A percentile compares a stretch with the other conserved stretches of the same genome.
Conservation (phyloP, 1,139 yeast genomes). For the Hyphopichia pseudoburtonii region DNA sequence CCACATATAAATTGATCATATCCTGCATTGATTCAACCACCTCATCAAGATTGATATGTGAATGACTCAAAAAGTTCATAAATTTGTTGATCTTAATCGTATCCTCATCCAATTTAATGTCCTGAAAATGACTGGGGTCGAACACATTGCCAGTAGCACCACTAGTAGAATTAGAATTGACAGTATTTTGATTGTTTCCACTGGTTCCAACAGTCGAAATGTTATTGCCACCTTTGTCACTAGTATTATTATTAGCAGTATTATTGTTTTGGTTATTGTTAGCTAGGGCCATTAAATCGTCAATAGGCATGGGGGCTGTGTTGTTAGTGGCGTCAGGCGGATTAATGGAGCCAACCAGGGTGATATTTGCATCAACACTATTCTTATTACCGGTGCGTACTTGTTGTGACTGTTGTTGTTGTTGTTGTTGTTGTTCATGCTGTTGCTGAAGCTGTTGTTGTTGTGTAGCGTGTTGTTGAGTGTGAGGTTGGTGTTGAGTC, state of each 20-base stretch:
- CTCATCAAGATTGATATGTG: conserved; percentile 74
- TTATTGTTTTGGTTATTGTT: conserved; percentile 7
- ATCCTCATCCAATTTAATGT: conserved; percentile 36
- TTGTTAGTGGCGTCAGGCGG: too few relatives aligned
- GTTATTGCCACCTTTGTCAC: conserved; percentile 1
- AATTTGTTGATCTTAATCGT: conserved; percentile 50
- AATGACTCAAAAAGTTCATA: conserved; percentile 66
- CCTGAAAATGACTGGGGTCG: conserved; percentile 23
- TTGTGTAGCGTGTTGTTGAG: background rate
- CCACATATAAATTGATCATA: conserved; percentile 70
- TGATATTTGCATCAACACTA: conserved; percentile 3
- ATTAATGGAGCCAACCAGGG: too few relatives aligned
- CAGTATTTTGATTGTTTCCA: conserved; percentile 3
- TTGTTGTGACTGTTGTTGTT: background rate
- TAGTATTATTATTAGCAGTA: conserved; percentile 4
- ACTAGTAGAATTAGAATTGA: conserved; percentile 1
- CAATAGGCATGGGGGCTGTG: conserved; percentile 32
- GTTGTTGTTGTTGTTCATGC: conserved; percentile 1
- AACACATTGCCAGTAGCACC: conserved; percentile 5
- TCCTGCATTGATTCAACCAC: conserved; percentile 83
- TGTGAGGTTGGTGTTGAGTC: conserved; percentile 1
- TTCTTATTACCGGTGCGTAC: conserved; percentile 2
- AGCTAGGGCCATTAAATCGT: conserved; percentile 37
- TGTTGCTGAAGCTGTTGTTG: background rate
- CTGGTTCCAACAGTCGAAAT: too few relatives aligned